phyloP scores from a whole-genome alignment of 2,329 filamentous ascomycete genomes.

The Paecilomyces variotii region DNA sequence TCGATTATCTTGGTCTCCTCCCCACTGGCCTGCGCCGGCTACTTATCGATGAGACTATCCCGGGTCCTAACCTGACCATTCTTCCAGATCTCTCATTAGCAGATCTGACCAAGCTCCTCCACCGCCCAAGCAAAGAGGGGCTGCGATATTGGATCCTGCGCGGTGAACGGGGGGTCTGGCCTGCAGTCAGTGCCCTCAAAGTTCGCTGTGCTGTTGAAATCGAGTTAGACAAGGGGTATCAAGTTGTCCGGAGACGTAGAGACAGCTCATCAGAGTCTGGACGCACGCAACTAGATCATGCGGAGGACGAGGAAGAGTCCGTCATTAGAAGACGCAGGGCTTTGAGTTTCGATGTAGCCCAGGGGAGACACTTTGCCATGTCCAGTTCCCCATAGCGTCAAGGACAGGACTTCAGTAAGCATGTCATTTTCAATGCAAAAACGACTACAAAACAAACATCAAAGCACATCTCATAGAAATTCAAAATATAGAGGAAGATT shows the following conservation, averaged over 20 bases:
- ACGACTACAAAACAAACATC: too few species aligned
- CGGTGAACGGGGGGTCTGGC: constrained; percentile 87
- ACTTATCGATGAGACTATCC: constrained; percentile 73
- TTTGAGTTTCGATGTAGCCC: constrained; percentile 10
- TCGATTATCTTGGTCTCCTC: constrained; percentile 68
- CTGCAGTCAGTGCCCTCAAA: constrained; percentile 71
- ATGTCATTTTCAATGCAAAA: not conserved
- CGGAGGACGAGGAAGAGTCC: too few species aligned
- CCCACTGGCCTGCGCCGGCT: constrained; percentile 64
- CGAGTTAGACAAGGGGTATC: constrained; percentile 78
- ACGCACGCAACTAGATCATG: constrained; percentile 10
- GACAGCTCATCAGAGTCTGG: constrained; percentile 10
- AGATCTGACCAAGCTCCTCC: constrained; percentile 73
- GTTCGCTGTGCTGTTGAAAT: constrained; percentile 80
- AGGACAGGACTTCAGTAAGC: not conserved
- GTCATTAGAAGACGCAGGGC: constrained; percentile 8
- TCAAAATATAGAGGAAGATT: not conserved
- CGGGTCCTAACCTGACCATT: constrained; percentile 68
- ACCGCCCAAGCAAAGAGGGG: constrained; percentile 67
- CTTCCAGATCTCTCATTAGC: constrained; percentile 66
- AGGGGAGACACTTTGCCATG: not conserved
- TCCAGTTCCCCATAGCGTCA: not conserved
- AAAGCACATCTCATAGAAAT: too few species aligned
- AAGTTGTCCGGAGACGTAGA: constrained; percentile 54
- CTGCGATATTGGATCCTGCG: constrained; percentile 78